Evolutionary conservation across 164 flowering plant species (phyloP), one percentile per base, ranked within the genome.

Genomic region (Echeveria elegans): DNA sequence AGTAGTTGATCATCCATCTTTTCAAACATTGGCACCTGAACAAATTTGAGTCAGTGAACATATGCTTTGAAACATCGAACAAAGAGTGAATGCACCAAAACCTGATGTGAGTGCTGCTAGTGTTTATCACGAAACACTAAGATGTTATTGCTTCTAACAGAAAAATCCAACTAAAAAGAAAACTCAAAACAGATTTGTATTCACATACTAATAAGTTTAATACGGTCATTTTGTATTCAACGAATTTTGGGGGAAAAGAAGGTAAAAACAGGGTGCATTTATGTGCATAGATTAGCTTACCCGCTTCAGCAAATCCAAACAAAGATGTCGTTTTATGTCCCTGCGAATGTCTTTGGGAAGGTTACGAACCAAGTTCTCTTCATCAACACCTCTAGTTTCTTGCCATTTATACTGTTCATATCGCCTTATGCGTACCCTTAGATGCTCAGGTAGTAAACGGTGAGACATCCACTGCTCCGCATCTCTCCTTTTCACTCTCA

Each of bases 1-100:
- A 95, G 34, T 10, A 92, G 78, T 70, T 86, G 96, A 41, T 88
- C 97, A 60, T 92, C 99, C 96, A 95, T 89, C 68, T 88, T 88
- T 48, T 83, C 94, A 76, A 95, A 95, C 86, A 92, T 82, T 34
- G 97, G 97, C 40, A 95, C 99, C 99, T 65, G 32, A 63, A 61
- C 38, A 50, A 50, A 62, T 29, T 2, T 36, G 66, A 45, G 28
- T 52, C 58, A 52, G 58, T 52, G 58, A 52, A 23, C 58, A 23
- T 52, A 52, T 23, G 14, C 58, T 6, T 11, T 21, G 2, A 52
- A 52, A 52, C 28, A 52, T 7, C 58, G 16, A 43, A 1, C 4
- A 43, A 43, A 43, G 47, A 0, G 12, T 14, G 1, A 38, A 38
- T 38, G 12, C 12, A 38, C n/a, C n/a, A n/a, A 38, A 38, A 10